Conservation (phyloP, 805 yeast species). For the Geotrichum ghanense region DNA sequence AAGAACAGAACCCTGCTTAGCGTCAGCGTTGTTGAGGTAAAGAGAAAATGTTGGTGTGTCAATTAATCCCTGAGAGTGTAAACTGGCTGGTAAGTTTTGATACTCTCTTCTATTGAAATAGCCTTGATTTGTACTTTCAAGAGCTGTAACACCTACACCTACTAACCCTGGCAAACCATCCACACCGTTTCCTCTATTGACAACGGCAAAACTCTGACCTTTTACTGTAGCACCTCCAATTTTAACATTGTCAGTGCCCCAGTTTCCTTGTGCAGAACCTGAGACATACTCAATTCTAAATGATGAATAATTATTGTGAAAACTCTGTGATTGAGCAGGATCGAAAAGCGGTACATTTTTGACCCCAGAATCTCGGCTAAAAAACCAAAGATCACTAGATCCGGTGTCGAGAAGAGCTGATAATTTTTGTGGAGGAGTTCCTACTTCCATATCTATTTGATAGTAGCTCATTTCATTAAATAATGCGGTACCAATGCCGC, state of each 20-base stretch:
- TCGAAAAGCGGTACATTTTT: constrained; percentile 27
- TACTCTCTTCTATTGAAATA: constrained; percentile 24
- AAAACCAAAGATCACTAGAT: constrained; percentile 57
- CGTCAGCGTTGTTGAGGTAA: constrained; percentile 34
- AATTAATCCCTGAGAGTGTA: constrained; percentile 46
- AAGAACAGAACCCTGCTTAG: constrained; percentile 19
- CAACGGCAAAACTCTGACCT: constrained; percentile 2
- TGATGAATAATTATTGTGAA: constrained; percentile 68
- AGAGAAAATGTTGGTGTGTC: constrained; percentile 47
- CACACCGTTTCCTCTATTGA: neutral
- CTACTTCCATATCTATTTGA: constrained; percentile 27
- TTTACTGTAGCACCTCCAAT: neutral
- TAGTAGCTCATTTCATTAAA: neutral
- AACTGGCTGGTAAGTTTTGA: constrained; percentile 47
- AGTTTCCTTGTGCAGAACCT: constrained; percentile 39
- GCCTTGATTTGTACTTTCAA: neutral
- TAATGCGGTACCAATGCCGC: neutral
- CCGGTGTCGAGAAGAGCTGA: constrained; percentile 56
- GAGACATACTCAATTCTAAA: constrained; percentile 30
- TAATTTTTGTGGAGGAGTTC: constrained; percentile 45
- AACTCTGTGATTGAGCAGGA: constrained; percentile 67
- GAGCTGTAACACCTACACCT: constrained; percentile 1
- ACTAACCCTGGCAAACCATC: constrained; percentile 1
- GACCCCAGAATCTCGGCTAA: constrained; percentile 1
- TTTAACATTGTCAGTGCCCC: constrained; percentile 35